phyloP scores from a whole-genome alignment of 2,329 filamentous ascomycete species.

The Botryotinia calthae region DNA sequence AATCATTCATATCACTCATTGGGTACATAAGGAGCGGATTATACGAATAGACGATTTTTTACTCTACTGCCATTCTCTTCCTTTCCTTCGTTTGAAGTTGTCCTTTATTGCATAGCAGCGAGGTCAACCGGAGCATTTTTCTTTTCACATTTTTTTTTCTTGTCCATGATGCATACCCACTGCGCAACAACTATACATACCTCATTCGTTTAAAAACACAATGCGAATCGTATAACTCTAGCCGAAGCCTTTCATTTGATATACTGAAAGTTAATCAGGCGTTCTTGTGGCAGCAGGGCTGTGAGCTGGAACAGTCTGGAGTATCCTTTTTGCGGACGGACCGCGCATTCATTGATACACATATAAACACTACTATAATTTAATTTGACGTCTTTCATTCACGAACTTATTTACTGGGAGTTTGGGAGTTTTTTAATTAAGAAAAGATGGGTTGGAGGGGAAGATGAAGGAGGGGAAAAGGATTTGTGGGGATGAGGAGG shows the following conservation, averaged over 20 bases:
- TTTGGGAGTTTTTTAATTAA: background rate
- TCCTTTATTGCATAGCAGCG: constrained; percentile 14
- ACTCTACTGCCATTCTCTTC: background rate
- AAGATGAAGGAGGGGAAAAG: background rate
- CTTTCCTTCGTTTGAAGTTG: constrained; percentile 11
- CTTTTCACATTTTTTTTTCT: background rate
- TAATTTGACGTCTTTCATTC: constrained; percentile 17
- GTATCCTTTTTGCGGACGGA: background rate
- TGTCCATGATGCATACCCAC: constrained; percentile 9
- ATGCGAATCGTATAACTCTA: background rate
- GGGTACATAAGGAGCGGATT: constrained; percentile 19
- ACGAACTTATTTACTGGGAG: constrained; percentile 2
- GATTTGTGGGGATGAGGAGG: background rate
- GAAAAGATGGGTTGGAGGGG: background rate
- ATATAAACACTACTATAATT: constrained; percentile 6
- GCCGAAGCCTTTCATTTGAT: background rate
- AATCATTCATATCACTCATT: background rate
- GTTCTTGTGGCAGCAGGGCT: constrained; percentile 9
- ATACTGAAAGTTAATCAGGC: constrained; percentile 7
- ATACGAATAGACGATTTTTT: constrained; percentile 15
- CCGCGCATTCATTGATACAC: background rate
- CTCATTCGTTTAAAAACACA: constrained; percentile 2
- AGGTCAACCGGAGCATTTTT: constrained; percentile 11
- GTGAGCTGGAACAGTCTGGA: background rate
- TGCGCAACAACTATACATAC: constrained; percentile 4